phyloP scores from a whole-genome alignment of 768 basidiomycete genomes.

The Amanita muscaria region DNA sequence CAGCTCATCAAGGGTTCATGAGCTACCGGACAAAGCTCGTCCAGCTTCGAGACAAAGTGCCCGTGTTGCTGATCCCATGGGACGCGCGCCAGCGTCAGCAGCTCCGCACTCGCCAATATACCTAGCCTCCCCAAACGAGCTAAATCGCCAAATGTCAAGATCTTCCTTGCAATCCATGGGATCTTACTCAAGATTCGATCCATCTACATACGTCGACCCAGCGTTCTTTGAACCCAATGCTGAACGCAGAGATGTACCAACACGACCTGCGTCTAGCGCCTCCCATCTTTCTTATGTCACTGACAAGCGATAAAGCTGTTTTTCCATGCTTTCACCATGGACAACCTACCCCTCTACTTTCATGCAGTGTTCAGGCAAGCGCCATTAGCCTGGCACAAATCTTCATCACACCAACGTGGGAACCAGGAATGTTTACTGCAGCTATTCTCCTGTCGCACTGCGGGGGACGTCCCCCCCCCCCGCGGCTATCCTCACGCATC shows the following conservation, averaged over 20 bases:
- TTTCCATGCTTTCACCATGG: not conserved
- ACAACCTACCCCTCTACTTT: too few relatives aligned
- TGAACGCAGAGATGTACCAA: constrained; percentile 3
- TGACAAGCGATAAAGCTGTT: not conserved
- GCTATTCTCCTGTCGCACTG: too few relatives aligned
- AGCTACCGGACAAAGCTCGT: not conserved
- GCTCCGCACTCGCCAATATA: not conserved
- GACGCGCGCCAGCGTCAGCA: not conserved
- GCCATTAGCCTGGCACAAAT: too few relatives aligned
- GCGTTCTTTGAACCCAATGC: constrained; percentile 17
- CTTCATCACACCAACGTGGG: too few relatives aligned
- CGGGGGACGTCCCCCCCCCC: too few relatives aligned
- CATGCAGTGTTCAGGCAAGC: too few relatives aligned
- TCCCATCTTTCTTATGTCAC: constrained; percentile 10
- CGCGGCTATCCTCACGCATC: too few relatives aligned
- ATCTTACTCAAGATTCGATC: constrained; percentile 22
- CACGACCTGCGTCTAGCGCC: constrained; percentile 7
- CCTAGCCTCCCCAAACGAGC: constrained; percentile 3
- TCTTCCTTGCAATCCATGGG: constrained; percentile 22
- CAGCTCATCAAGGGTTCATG: not conserved
- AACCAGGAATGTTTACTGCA: too few relatives aligned
- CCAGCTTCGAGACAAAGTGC: constrained; percentile 4
- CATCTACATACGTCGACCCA: constrained; percentile 25
- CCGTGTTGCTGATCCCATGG: not conserved
- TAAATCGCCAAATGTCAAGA: constrained; percentile 19